Conservation (phyloP, 75 land plant species). For the Picea glauca region DNA sequence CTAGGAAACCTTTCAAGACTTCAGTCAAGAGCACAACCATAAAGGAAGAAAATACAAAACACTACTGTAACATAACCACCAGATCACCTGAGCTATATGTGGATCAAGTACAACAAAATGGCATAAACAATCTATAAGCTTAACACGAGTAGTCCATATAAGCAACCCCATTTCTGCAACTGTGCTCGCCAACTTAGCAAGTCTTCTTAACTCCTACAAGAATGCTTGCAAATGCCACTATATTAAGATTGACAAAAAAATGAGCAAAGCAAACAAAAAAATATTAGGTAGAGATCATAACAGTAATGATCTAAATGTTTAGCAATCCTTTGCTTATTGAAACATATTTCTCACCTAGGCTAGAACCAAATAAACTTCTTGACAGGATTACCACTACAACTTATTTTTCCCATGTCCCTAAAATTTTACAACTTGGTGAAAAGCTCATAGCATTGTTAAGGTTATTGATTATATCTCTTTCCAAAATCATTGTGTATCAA, state of each 20-base stretch:
- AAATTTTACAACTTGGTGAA: background rate
- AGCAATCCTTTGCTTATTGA: background rate
- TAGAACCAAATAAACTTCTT: too few relatives aligned
- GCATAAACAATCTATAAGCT: constrained; percentile 61
- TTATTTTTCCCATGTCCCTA: background rate
- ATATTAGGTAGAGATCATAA: background rate
- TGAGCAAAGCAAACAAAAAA: background rate
- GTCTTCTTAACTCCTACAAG: constrained; percentile 29
- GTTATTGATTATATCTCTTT: background rate
- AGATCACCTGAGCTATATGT: constrained; percentile 67
- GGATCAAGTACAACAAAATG: constrained; percentile 58
- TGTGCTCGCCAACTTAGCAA: constrained; percentile 48
- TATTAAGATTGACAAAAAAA: background rate
- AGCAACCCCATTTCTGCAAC: constrained; percentile 42
- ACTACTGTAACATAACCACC: background rate
- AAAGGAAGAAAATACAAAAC: background rate
- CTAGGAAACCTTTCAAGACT: background rate
- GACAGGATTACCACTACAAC: too few relatives aligned
- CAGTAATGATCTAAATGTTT: background rate
- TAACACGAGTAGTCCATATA: constrained; percentile 71
- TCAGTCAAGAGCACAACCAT: background rate
- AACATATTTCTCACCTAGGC: background rate
- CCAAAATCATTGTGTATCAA: background rate
- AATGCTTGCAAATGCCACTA: background rate
- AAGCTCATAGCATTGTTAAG: background rate